Base-by-base conservation (phyloP, 2,329 filamentous ascomycete species). In the Aureobasidium vineae region DNA sequence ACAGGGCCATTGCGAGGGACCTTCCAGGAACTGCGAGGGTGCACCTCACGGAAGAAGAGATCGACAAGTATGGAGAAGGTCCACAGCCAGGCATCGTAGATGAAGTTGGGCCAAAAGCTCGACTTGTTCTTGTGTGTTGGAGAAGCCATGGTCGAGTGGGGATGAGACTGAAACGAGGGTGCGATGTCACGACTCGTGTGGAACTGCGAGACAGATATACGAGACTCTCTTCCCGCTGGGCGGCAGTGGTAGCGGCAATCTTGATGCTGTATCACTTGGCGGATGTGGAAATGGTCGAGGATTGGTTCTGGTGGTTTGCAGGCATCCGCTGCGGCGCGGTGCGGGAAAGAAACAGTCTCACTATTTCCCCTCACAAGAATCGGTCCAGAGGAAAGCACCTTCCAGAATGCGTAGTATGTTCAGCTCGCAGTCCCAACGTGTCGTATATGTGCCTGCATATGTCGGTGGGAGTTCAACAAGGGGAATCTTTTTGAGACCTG, bases 41-140 rank as follows among this genome's bases (percentile, higher is more conserved):
- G 93, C 19, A 99, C 92, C 79, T 99, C 95, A 72, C 95, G 89
- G 82, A 99, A 99, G 86, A 99, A 99, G 71, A 97, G 87, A 78
- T 99, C 95, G 70, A 96, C 88, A 63, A 98, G 83, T 70, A 98
- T 86, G 49, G 89, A 90, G 75, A 92, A 89, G 57, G 84, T 83
- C 84, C 90, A 92, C 38, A 93, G 82, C 74, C 92, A 90, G 67
- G 88, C 82, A 79, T 93, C 90, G 77, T 93, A 93, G 65, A 74
- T 70, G 49, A 77, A 63, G 66, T 71, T 50, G 43, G 60, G 28
- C 47, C 63, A 66, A 40, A 66, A 66, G 64, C 23, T 53, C 45
- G 53, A 49, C 45, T 52, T 66, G 23, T 31, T 26, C 59, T 50
- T 50, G 59, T n/a, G 59, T n/a, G 45, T 5, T 21, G 50, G 15